Evolutionary conservation across 2,329 filamentous ascomycete species (phyloP), one percentile per base, ranked within the genome.

Genomic region (Alternaria gansuensis): DNA sequence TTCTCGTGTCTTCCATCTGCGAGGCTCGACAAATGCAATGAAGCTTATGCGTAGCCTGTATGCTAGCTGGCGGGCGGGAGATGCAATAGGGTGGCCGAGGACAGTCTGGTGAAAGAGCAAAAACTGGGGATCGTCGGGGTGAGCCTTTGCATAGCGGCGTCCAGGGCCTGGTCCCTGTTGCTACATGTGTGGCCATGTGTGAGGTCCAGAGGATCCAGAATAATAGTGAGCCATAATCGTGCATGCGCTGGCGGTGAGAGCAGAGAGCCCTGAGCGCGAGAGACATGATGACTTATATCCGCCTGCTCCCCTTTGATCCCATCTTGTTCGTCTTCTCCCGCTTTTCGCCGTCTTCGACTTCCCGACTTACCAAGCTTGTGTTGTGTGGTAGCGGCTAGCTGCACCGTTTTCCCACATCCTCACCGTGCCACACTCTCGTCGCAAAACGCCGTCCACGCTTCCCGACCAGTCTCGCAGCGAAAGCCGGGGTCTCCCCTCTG

Each of bases 401-500:
- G 60, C 57, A 54, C 48, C 52, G 49, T 33, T 17, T 45, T 40
- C 23, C 28, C 51, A 28, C 53, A 33, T 55, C 39, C 39, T 56
- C 41, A 17, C 57, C 43, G 53, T 57, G 53, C 54, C 54, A 45
- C 46, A 36, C 57, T 51, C 45, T 54, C 36, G 51, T 60, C 48
- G 48, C 59, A 54, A 53, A 51, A 57, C 52, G 43, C 44, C 34
- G 45, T 45, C 36, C 40, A 49, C 51, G 46, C 54, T 54, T 52
- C 50, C 54, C 57, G 57, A 62, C 53, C 61, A 62, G 64, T 66
- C 51, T 64, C 63, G 54, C 59, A 60, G 36, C 55, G 41, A 49
- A 55, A 57, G 29, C 59, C 56, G 36, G 58, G 52, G 51, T 49
- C 23, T 40, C 52, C 51, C 51, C 40, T 59, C 44, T 52, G 53